A percentile compares a stretch with the other conserved stretches of the same genome.
phyloP scores from a whole-genome alignment of 768 basidiomycete species.

The Mycena alexandri region DNA sequence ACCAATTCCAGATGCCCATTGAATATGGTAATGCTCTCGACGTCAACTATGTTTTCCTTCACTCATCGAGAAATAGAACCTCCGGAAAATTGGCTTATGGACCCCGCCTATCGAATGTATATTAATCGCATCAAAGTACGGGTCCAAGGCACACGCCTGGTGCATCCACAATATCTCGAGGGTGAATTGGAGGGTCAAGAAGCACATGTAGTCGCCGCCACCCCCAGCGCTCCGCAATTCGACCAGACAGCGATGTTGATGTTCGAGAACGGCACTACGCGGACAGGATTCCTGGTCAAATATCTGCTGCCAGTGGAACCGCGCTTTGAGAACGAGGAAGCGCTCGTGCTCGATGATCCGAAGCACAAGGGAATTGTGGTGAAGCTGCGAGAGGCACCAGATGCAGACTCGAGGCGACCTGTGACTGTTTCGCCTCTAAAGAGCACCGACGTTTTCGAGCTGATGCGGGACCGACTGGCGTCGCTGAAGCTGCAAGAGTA shows the following conservation, averaged over 20 bases:
- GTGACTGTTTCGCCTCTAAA: conserved; percentile 54
- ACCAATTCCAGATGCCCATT: conserved; percentile 33
- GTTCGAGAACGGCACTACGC: conserved; percentile 48
- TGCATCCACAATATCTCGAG: conserved; percentile 48
- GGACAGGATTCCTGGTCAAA: conserved; percentile 51
- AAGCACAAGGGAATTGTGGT: conserved; percentile 58
- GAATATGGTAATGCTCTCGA: conserved; percentile 28
- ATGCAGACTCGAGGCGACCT: conserved; percentile 42
- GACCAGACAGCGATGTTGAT: conserved; percentile 54
- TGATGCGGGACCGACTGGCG: conserved; percentile 51
- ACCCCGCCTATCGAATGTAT: conserved; percentile 44
- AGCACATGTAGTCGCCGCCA: conserved; percentile 50
- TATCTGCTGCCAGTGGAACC: conserved; percentile 60
- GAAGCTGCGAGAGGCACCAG: conserved; percentile 56
- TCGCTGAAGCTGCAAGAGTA: conserved; percentile 39
- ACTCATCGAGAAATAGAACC: conserved; percentile 44
- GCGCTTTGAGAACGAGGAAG: conserved; percentile 56
- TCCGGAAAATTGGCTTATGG: conserved; percentile 58
- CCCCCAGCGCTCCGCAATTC: conserved; percentile 45
- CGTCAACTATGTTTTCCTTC: neutral
- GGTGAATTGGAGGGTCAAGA: conserved; percentile 51
- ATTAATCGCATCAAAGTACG: conserved; percentile 55
- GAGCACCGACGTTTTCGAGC: conserved; percentile 51
- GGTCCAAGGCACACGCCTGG: conserved; percentile 51
- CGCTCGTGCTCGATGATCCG: conserved; percentile 61